Percentiles rank a stretch among this genome's conserved stretches.
Evolutionary conservation across 768 basidiomycete species (phyloP).

Genomic region (Pleurotus eryngii): DNA sequence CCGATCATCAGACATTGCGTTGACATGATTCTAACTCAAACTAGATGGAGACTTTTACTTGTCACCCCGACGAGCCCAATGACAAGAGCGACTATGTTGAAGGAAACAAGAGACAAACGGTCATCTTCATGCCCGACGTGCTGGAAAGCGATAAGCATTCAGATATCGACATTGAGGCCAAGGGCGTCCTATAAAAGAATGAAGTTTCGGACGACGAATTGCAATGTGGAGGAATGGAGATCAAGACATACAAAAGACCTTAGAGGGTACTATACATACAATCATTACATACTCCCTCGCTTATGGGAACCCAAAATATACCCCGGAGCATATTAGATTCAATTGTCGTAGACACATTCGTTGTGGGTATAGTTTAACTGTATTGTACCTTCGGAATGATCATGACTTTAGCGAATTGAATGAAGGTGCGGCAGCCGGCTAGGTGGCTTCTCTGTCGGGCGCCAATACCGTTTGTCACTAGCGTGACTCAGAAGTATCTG

Average conservation of each 20-base stretch:
- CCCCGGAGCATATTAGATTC: too few species aligned
- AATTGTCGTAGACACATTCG: too few species aligned
- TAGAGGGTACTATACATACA: background rate
- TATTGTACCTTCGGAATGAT: too few species aligned
- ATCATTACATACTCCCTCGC: background rate
- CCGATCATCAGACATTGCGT: background rate
- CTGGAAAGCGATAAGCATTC: slow-evolving; percentile 4
- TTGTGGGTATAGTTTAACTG: too few species aligned
- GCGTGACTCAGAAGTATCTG: too few species aligned
- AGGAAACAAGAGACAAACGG: background rate
- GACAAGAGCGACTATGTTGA: background rate
- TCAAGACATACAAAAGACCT: background rate
- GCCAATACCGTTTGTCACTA: too few species aligned
- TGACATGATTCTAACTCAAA: slow-evolving; percentile 4
- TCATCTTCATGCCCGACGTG: slow-evolving; percentile 4
- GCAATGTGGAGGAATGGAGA: background rate
- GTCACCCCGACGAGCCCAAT: slow-evolving; percentile 7
- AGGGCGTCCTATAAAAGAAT: background rate
- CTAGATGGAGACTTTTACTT: slow-evolving; percentile 10
- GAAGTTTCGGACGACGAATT: too few species aligned
- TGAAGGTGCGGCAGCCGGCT: too few species aligned
- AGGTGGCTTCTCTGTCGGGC: too few species aligned
- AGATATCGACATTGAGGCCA: slow-evolving; percentile 5
- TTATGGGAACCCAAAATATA: too few species aligned
- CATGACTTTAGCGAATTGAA: too few species aligned